These are phyloP conservation scores for Zalaria sp. DNA, from an alignment of 2,329 filamentous ascomycete genomes.

Conservation along the genomic window DNA sequence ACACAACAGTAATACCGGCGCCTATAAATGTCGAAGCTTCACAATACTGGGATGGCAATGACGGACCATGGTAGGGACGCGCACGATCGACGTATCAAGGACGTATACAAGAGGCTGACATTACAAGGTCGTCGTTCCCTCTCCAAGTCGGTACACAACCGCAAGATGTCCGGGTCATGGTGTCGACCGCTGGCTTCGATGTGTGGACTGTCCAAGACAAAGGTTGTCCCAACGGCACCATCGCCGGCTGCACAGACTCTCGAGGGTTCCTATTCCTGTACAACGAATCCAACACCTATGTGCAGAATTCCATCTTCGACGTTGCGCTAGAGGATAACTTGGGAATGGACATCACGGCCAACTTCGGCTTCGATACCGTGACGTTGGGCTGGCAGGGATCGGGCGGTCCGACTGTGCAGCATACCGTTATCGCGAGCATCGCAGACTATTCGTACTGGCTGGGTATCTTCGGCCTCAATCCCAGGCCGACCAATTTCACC, in stretches of 20 bases:
- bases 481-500: constrained; percentile 21
- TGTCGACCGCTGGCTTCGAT: constrained; percentile 17
- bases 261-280: constrained; percentile 32
- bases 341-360: constrained; percentile 21
- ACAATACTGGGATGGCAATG: constrained; percentile 24
- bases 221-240: constrained; percentile 16
- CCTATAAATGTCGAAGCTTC: constrained; percentile 19
- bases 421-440: constrained; percentile 12
- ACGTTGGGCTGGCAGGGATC: constrained; percentile 21
- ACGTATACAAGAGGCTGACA: constrained; percentile 9
- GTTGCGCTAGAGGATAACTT: constrained; percentile 44
- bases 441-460: constrained; percentile 15
- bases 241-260: constrained; percentile 14
- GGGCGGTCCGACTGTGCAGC: constrained; percentile 13
- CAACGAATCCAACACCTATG: constrained; percentile 44
- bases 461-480: constrained; percentile 20
- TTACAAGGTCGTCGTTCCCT: constrained; percentile 22
- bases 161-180: constrained; percentile 18
- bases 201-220: constrained; percentile 14
- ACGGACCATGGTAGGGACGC: constrained; percentile 10
- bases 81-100: background rate
- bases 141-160: constrained; percentile 16
- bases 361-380: constrained; percentile 19
- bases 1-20: constrained; percentile 11
- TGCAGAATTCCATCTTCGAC: constrained; percentile 44